Evolutionary conservation across 2,329 filamentous ascomycete species (phyloP), one percentile per base, ranked within the genome.

Genomic region (Claviceps purpurea): DNA sequence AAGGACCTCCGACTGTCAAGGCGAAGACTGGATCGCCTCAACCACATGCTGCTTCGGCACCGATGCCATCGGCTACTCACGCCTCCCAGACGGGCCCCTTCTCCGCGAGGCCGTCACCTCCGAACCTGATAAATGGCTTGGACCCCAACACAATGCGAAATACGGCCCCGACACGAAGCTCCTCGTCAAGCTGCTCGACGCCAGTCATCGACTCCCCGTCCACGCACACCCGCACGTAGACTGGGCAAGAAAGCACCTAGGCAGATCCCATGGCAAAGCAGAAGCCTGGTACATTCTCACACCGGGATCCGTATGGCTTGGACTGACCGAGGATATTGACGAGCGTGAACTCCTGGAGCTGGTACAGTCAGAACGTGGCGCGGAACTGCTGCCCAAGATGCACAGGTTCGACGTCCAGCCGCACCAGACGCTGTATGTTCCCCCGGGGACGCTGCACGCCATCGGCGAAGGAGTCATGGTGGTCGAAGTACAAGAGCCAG

Each of bases 201-300:
- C 57, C 8, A 56, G 54, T 1, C 57, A 59, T 45, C 51, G 57
- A 1, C 55, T 60, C 3, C 58, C 56, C 13, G 54, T 60, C 2
- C 58, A 59, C 38, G 58, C 56, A 2, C 58, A 60, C 34, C 58
- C 57, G 20, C 55, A 55, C 22, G 53, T 53, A 13, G 52, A 54
- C 46, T 60, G 58, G 55, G 58, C 56, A 3, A 47, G 22, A n/a
- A 49, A 56, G 43, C 56, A 59, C 48, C 37, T 56, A 5, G 52
- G 51, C 13, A 46, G 44, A 22, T 50, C 50, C 30, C 55, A 60
- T 37, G 57, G 58, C 49, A 60, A 60, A 47, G 58, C 58, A 13
- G 58, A 60, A 38, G 55, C 57, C 18, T 57, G 57, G 57, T 59
- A 58, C 44, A 52, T 60, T 14, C 56, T 58, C 18, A 58, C 52